Evolutionary conservation across 345 rosid genomes (phyloP).

Genomic region (Eutrema heterophyllum): DNA sequence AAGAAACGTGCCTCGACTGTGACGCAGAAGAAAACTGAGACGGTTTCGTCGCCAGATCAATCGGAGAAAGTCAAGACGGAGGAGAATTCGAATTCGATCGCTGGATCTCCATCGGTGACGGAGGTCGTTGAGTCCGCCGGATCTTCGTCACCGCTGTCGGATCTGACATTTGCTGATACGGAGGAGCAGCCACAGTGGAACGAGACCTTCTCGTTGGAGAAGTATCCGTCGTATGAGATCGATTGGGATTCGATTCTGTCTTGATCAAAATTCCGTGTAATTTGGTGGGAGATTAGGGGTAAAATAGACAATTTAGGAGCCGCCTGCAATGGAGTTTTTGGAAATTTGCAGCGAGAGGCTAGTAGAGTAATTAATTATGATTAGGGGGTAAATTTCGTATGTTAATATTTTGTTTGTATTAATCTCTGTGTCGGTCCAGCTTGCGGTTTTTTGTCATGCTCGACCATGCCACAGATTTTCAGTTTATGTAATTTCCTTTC

Average conservation of each 20-base stretch:
- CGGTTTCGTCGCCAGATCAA: neutral
- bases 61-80: conserved; percentile 38
- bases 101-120: conserved; percentile 31
- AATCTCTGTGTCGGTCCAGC: conserved; percentile 29
- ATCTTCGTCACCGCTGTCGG: conserved; percentile 62
- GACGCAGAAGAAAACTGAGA: neutral
- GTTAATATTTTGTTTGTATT: conserved; percentile 19
- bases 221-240: conserved; percentile 85
- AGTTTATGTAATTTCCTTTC: neutral
- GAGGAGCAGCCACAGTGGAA: conserved; percentile 45
- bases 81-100: conserved; percentile 23
- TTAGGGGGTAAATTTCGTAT: neutral
- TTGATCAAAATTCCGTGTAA: neutral
- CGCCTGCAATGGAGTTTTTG: conserved; percentile 40
- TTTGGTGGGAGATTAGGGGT: conserved; percentile 18
- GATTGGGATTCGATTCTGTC: conserved; percentile 71
- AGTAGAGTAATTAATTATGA: neutral
- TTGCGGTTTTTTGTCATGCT: conserved; percentile 45
- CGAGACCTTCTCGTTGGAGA: conserved; percentile 65
- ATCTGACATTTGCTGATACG: conserved; percentile 43
- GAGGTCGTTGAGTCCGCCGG: conserved; percentile 52
- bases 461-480: conserved; percentile 28
- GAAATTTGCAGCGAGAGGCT: conserved; percentile 32
- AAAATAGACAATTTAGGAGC: conserved; percentile 8
- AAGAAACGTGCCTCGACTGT: conserved; percentile 29